Percentiles rank a stretch among this genome's conserved stretches.
Conservation (phyloP, 2,329 filamentous ascomycete genomes). For the Corynespora cassiicola region DNA sequence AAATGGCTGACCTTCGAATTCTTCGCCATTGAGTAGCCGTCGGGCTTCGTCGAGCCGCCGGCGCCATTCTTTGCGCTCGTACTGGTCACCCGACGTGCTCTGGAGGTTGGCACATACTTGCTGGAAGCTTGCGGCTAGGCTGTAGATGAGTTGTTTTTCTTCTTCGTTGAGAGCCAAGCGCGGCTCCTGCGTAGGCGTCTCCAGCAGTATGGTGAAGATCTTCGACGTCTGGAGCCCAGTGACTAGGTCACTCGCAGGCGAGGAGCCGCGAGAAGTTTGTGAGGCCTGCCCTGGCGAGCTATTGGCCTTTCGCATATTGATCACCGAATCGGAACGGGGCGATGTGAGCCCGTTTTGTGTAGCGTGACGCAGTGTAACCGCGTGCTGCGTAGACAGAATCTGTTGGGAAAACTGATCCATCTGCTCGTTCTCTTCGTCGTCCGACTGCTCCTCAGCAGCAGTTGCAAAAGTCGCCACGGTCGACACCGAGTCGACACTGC, state of each 20-base stretch:
- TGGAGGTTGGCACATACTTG: conserved; percentile 61
- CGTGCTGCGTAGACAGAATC: conserved; percentile 29
- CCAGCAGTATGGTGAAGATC: conserved; percentile 51
- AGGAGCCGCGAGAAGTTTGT: conserved; percentile 31
- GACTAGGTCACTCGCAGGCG: conserved; percentile 38
- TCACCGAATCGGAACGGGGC: conserved; percentile 40
- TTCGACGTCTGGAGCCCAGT: conserved; percentile 46
- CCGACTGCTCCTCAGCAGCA: conserved; percentile 60
- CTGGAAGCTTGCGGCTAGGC: conserved; percentile 60
- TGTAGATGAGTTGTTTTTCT: conserved; percentile 61
- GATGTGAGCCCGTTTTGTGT: conserved; percentile 23
- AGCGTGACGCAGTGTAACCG: conserved; percentile 19
- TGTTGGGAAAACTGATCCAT: conserved; percentile 48
- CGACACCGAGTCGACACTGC: conserved; percentile 66
- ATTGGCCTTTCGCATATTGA: conserved; percentile 35
- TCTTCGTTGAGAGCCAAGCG: conserved; percentile 55
- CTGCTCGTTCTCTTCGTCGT: conserved; percentile 49
- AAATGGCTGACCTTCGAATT: conserved; percentile 31
- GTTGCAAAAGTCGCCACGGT: conserved; percentile 70
- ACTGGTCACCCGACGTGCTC: conserved; percentile 52
- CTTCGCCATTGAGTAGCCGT: conserved; percentile 72
- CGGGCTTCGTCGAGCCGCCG: conserved; percentile 77
- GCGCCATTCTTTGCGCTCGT: conserved; percentile 70
- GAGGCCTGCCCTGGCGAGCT: conserved; percentile 36
- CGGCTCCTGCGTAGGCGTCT: conserved; percentile 38